Conservation (phyloP, 2,329 filamentous ascomycete species). For the Dactylellina sp. region DNA sequence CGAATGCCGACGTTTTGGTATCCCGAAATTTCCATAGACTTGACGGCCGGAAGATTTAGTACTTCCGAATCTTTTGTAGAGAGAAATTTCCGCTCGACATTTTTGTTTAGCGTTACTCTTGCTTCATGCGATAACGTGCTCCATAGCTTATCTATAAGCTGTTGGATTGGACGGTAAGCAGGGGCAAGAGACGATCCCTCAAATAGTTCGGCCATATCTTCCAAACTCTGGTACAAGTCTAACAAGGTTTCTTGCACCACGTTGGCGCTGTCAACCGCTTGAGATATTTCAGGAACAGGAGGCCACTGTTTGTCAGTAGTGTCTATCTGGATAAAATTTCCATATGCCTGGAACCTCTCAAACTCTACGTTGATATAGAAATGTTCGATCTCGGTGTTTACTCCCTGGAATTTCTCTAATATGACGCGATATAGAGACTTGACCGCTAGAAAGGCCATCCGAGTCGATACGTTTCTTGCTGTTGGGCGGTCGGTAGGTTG, state of each 20-base stretch:
- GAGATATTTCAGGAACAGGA: neutral
- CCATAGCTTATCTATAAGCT: slow-evolving; percentile 1
- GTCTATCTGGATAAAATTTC: neutral
- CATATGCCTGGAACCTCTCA: neutral
- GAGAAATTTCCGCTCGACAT: neutral
- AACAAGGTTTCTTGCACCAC: neutral
- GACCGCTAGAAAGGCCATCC: slow-evolving; percentile 2
- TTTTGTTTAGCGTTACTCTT: neutral
- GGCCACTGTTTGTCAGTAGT: neutral
- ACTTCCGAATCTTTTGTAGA: neutral
- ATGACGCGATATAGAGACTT: neutral
- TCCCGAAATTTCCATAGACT: neutral
- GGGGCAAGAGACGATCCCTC: neutral
- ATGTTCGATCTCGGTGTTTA: neutral
- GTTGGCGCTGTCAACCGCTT: neutral
- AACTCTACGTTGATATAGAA: neutral
- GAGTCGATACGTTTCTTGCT: neutral
- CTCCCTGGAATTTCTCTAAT: neutral
- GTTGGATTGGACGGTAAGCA: neutral
- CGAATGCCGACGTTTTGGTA: neutral
- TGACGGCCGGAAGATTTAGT: neutral
- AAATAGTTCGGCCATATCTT: neutral
- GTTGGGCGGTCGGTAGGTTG: neutral
- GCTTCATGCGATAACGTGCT: neutral
- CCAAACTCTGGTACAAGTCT: neutral